Evolutionary conservation across 2,329 filamentous ascomycete species (phyloP).

Genomic region (Ceratocystis alfenasii): DNA sequence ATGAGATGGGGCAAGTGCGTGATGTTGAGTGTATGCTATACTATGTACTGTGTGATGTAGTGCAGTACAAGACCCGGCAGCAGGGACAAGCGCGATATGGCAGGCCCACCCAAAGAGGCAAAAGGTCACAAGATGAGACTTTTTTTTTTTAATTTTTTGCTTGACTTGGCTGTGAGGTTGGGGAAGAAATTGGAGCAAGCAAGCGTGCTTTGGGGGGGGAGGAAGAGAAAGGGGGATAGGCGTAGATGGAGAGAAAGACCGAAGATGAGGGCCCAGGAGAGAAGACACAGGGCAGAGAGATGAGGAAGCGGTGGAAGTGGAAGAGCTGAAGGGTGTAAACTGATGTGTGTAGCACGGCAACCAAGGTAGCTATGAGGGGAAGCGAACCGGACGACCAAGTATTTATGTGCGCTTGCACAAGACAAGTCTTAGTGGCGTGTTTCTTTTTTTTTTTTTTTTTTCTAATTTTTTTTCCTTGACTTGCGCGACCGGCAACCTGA

Average conservation of each 20-base stretch:
- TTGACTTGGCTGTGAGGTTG: constrained; percentile 5
- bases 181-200: constrained; percentile 2
- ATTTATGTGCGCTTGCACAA: constrained; percentile 12
- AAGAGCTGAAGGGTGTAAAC: neutral
- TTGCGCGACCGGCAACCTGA: neutral
- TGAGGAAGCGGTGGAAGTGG: neutral
- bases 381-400: constrained; percentile 10
- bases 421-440: neutral
- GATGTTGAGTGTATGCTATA: neutral
- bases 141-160: neutral
- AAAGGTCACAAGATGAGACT: constrained; percentile 8
- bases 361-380: neutral
- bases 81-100: constrained; percentile 3
- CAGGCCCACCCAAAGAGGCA: neutral
- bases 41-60: constrained; percentile 1
- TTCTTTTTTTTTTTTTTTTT: neutral
- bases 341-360: neutral
- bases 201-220: neutral
- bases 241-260: neutral
- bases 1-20: neutral
- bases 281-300: neutral
- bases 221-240: neutral
- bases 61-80: neutral
- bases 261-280: neutral
- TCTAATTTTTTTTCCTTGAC: constrained; percentile 3